These are phyloP conservation scores for Dacryopinax primogenitus DNA, from an alignment of 768 basidiomycete genomes.

Conservation along the genomic window DNA sequence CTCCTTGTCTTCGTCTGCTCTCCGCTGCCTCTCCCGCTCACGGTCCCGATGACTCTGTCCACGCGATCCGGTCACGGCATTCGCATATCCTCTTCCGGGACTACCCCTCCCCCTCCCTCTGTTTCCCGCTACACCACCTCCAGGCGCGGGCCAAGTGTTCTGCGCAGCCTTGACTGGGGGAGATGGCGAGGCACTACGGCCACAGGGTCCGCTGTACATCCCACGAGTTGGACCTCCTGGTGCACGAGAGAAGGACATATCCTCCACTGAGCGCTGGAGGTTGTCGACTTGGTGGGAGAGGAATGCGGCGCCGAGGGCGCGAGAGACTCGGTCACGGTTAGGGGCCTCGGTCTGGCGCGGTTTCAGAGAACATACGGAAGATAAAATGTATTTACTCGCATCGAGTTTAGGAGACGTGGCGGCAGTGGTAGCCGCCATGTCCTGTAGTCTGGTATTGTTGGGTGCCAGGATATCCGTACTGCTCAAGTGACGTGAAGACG, in stretches of 20 bases:
- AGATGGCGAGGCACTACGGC: background rate
- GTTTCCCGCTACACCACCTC: background rate
- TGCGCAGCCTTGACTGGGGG: background rate
- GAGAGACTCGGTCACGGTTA: slow-evolving; percentile 42
- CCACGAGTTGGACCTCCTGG: background rate
- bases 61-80: background rate
- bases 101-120: background rate
- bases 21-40: background rate
- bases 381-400: background rate
- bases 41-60: background rate
- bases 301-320: slow-evolving; percentile 76
- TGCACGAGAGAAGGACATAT: background rate
- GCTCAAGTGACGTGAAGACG: too few species aligned
- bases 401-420: background rate
- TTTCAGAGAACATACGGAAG: background rate
- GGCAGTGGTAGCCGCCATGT: slow-evolving; percentile 1
- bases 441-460: background rate
- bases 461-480: background rate
- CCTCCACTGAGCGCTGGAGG: background rate
- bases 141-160: background rate
- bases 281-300: slow-evolving; percentile 70
- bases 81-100: background rate
- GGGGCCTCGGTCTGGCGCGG: background rate
- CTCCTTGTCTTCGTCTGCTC: background rate
- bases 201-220: background rate